Base-by-base conservation (phyloP, 164 flowering plant genomes). In the Nelumbo lutea region DNA sequence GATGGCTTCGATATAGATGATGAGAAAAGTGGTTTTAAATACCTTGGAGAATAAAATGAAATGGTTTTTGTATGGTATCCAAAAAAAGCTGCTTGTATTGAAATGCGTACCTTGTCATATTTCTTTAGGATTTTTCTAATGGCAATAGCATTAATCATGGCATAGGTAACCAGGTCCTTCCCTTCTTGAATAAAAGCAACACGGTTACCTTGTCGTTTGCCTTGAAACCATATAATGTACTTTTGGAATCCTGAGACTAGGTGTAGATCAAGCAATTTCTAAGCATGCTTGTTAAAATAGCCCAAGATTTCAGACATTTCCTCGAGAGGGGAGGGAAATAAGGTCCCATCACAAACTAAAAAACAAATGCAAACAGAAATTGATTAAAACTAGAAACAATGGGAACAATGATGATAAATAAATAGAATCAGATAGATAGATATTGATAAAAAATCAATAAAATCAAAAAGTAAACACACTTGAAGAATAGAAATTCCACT, bases 241-340 rank as follows among this genome's bases (percentile, higher is more conserved):
- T 89, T 94, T 6, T 68, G 77, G 53, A 90, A 79, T 13, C 98
- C 95, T 14, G 96, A 83, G 41, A 93, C 85, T 57, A 94, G 79
- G 79, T 94, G 98, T 6, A 87, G 61, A 40, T 88, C 84, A 5
- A 94, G 93, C 86, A 94, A 74, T 68, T 84, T 85, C 72, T 85
- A 90, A 2, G 96, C 98, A 5, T 90, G 85, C 70, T 81, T 61
- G 40, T 91, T 94, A 66, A 94, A 94, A 75, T 79, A 81, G 48
- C 93, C 91, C 13, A 91, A 86, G 2, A 94, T 82, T 38, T 68
- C 87, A 56, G 93, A 86, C 98, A 94, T 91, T 76, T 91, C 98
- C 60, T 86, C 70, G 38, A 87, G 82, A 55, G 91, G 97, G 14
- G 91, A 83, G 5, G 98, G 97, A 78, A 91, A 94, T 74, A 94